Percentiles rank a stretch among this genome's conserved stretches.
These are phyloP conservation scores for Aspergillus hancockii DNA, from an alignment of 495 filamentous ascomycete genomes.

Conservation along the genomic window DNA sequence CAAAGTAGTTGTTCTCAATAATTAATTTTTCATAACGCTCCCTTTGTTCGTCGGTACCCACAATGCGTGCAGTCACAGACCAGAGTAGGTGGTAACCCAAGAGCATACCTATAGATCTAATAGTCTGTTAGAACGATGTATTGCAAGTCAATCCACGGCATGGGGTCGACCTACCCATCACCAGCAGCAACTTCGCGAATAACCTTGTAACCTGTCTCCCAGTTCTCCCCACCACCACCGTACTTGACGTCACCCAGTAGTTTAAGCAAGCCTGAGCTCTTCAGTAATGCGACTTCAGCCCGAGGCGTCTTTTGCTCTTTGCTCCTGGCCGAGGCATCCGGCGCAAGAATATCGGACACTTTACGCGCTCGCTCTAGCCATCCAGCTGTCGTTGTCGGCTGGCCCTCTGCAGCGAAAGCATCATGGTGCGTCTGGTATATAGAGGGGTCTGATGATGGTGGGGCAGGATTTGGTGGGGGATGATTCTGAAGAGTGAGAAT, in stretches of 20 bases:
- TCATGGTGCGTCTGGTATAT: conserved; percentile 50
- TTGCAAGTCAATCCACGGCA: neutral
- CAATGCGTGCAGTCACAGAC: conserved; percentile 56
- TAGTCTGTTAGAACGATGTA: neutral
- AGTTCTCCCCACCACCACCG: conserved; percentile 58
- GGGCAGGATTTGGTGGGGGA: neutral
- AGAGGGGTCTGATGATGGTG: conserved; percentile 46
- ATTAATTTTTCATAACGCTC: conserved; percentile 54
- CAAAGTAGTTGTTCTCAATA: conserved; percentile 59
- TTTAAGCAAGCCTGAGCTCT: conserved; percentile 56
- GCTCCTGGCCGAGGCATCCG: conserved; percentile 54
- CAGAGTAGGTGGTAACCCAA: conserved; percentile 64
- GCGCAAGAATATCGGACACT: conserved; percentile 52
- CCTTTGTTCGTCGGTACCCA: conserved; percentile 55
- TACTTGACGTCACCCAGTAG: conserved; percentile 54
- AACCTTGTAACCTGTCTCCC: conserved; percentile 55
- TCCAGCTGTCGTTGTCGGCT: conserved; percentile 42
- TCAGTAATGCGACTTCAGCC: conserved; percentile 58
- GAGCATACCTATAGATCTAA: conserved; percentile 55
- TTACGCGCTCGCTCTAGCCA: conserved; percentile 56
- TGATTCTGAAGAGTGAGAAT: neutral
- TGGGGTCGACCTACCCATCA: conserved; percentile 43
- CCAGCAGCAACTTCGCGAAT: conserved; percentile 60
- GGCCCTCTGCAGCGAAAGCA: conserved; percentile 37
- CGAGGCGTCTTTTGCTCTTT: conserved; percentile 56